These are phyloP conservation scores for Ampelocalamus luodianensis DNA, from an alignment of 176 grass and related monocot species.

Conservation along the genomic window DNA sequence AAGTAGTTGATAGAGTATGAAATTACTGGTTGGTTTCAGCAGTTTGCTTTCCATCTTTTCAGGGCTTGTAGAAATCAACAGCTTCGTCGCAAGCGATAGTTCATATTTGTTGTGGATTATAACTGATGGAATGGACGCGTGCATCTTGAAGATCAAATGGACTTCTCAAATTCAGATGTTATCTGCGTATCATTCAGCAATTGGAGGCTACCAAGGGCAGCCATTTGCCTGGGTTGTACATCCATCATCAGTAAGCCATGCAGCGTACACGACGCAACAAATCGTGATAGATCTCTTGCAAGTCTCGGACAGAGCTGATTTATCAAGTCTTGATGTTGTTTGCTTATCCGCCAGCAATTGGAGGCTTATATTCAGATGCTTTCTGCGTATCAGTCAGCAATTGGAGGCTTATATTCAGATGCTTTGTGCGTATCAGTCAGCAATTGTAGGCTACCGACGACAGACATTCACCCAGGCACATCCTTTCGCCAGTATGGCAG, in stretches of 20 bases:
- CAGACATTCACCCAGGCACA: neutral
- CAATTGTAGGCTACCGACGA: neutral
- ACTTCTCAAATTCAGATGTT: neutral
- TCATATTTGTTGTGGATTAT: neutral
- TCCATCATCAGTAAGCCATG: neutral
- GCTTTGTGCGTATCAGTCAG: neutral
- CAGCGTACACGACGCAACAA: neutral
- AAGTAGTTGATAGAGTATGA: neutral
- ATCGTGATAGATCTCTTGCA: neutral
- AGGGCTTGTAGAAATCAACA: constrained; percentile 23
- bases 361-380: neutral
- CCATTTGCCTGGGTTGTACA: neutral
- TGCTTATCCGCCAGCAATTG: neutral
- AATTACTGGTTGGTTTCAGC: constrained; percentile 4
- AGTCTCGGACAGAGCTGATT: neutral
- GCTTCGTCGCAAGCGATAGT: neutral
- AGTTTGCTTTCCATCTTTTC: neutral
- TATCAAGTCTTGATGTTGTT: neutral
- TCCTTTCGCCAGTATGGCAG: neutral
- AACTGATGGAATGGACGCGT: neutral
- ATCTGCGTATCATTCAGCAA: neutral
- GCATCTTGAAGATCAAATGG: neutral
- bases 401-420: neutral
- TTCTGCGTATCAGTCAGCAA: neutral
- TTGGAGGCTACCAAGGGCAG: neutral